A percentile compares a stretch with the other conserved stretches of the same genome.
Evolutionary conservation across 805 yeast species (phyloP).

Genomic region (Myxozyma mucilagina): DNA sequence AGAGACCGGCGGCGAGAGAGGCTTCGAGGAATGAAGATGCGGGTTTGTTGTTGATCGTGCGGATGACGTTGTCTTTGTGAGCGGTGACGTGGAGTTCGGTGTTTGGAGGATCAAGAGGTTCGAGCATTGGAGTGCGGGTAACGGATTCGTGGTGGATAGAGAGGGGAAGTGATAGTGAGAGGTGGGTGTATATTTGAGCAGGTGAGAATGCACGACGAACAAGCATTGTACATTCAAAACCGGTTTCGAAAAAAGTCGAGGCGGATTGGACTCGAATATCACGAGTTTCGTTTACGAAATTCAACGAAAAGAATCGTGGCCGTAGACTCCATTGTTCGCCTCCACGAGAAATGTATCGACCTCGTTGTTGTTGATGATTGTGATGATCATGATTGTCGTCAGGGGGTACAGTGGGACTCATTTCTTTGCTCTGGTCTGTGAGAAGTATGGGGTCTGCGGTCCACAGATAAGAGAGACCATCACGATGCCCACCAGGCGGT

Average conservation of each 20-base stretch:
- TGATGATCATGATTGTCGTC: background rate
- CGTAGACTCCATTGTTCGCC: slow-evolving; percentile 25
- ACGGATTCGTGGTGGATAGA: slow-evolving; percentile 7
- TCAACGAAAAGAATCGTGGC: slow-evolving; percentile 6
- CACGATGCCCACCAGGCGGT: slow-evolving; percentile 29
- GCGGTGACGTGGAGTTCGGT: slow-evolving; percentile 48
- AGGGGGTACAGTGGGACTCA: background rate
- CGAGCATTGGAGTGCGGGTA: slow-evolving; percentile 3
- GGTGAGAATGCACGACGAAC: slow-evolving; percentile 10
- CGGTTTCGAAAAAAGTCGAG: slow-evolving; percentile 29
- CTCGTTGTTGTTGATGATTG: slow-evolving; percentile 4
- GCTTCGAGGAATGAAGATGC: slow-evolving; percentile 59
- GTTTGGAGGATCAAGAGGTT: slow-evolving; percentile 7
- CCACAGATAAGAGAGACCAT: slow-evolving; percentile 30
- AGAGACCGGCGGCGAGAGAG: slow-evolving; percentile 27
- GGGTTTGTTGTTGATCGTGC: slow-evolving; percentile 53
- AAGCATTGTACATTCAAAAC: slow-evolving; percentile 20
- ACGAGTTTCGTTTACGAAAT: slow-evolving; percentile 4
- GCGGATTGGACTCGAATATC: slow-evolving; percentile 22
- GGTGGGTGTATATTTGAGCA: slow-evolving; percentile 11
- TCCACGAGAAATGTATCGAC: slow-evolving; percentile 26
- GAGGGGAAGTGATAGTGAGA: slow-evolving; percentile 22
- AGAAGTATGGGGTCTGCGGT: slow-evolving; percentile 15
- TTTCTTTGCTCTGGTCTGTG: background rate
- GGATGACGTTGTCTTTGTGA: slow-evolving; percentile 59